Conservation (phyloP, 2,329 filamentous ascomycete genomes). For the Hypoxylon sp. region DNA sequence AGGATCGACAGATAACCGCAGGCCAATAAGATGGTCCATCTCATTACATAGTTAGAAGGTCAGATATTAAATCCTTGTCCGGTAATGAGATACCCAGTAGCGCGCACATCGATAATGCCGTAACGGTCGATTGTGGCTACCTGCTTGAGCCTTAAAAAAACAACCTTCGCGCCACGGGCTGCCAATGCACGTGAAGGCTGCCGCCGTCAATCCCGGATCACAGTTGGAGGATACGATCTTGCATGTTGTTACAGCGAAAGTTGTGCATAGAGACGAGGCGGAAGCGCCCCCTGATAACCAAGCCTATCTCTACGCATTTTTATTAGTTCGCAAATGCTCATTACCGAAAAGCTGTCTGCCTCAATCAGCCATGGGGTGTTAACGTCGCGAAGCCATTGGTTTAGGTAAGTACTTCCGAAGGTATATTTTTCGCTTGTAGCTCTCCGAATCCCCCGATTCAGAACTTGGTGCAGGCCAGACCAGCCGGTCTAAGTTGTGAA, state of each 20-base stretch:
- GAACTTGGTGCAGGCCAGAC: conserved; percentile 26
- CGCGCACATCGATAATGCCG: conserved; percentile 27
- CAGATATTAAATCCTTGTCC: conserved; percentile 37
- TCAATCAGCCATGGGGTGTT: conserved; percentile 9
- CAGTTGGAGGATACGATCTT: conserved; percentile 37
- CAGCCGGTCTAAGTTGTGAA: conserved; percentile 44
- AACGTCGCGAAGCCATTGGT: conserved; percentile 32
- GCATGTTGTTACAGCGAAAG: conserved; percentile 36
- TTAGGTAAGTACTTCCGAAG: conserved; percentile 45
- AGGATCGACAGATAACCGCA: conserved; percentile 38
- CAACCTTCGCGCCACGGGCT: conserved; percentile 8
- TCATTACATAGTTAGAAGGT: conserved; percentile 33
- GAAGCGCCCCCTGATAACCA: conserved; percentile 27
- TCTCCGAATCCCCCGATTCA: conserved; percentile 32
- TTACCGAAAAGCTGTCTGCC: conserved; percentile 14
- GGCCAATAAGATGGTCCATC: conserved; percentile 30
- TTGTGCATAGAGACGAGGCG: conserved; percentile 26
- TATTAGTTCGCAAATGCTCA: conserved; percentile 24
- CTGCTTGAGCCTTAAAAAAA: conserved; percentile 1
- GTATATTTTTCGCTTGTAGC: conserved; percentile 20
- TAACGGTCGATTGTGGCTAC: conserved; percentile 5
- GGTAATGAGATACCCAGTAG: conserved; percentile 29
- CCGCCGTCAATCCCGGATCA: conserved; percentile 31
- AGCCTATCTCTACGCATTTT: conserved; percentile 9
- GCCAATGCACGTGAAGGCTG: conserved; percentile 39